These are phyloP conservation scores for Alternaria alternata DNA, from an alignment of 2,329 filamentous ascomycete species.

Conservation along the genomic window DNA sequence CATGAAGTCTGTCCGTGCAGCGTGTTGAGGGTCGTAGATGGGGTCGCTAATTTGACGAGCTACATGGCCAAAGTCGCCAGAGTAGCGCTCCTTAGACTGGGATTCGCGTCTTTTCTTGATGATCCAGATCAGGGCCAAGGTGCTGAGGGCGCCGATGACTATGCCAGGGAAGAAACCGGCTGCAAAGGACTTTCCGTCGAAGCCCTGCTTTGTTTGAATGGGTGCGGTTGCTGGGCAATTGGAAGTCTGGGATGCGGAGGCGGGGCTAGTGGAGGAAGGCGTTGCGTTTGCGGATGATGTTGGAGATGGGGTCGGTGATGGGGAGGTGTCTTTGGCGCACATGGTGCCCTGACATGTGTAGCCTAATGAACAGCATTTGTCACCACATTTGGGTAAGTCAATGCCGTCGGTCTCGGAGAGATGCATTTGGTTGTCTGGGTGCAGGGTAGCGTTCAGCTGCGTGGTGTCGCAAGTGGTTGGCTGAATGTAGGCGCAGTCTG, in stretches of 20 bases:
- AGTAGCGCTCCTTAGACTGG: constrained; percentile 42
- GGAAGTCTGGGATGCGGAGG: constrained; percentile 44
- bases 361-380: constrained; percentile 74
- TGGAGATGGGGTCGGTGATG: constrained; percentile 32
- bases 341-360: constrained; percentile 66
- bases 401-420: constrained; percentile 66
- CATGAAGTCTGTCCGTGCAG: constrained; percentile 49
- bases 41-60: constrained; percentile 50
- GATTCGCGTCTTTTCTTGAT: constrained; percentile 46
- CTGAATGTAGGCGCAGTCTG: constrained; percentile 67
- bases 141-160: constrained; percentile 45
- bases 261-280: constrained; percentile 38
- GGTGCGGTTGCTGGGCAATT: constrained; percentile 25
- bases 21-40: constrained; percentile 49
- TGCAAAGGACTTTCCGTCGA: constrained; percentile 48
- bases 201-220: constrained; percentile 28
- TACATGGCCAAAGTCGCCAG: constrained; percentile 50
- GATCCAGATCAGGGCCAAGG: constrained; percentile 44
- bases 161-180: constrained; percentile 51
- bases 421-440: constrained; percentile 70
- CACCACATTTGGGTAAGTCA: constrained; percentile 65
- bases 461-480: constrained; percentile 71
- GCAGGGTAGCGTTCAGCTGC: constrained; percentile 65
- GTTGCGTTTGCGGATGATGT: constrained; percentile 32
- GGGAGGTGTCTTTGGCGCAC: constrained; percentile 60